A percentile compares a stretch with the other conserved stretches of the same genome.
phyloP scores from a whole-genome alignment of 139 green algal genomes.

The Gonium pectorale region DNA sequence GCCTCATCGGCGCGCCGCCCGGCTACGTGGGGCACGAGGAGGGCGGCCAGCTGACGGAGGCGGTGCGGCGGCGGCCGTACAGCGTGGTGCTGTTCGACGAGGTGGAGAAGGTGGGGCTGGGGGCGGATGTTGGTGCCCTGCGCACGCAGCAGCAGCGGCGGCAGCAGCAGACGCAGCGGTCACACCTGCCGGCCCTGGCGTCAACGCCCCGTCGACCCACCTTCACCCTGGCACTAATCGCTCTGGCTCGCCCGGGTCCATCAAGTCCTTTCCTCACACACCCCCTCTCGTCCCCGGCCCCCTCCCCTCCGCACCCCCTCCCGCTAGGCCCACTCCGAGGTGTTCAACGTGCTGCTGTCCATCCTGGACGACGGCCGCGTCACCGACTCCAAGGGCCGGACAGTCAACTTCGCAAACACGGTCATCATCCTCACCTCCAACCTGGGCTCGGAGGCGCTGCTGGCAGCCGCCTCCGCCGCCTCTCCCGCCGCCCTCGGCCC shows the following conservation, averaged over 20 bases:
- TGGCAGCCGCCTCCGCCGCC: slow-evolving; percentile 31
- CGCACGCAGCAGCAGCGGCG: too few relatives aligned
- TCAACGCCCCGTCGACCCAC: too few relatives aligned
- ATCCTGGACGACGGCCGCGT: slow-evolving; percentile 93
- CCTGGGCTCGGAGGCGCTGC: slow-evolving; percentile 73
- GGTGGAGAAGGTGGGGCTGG: slow-evolving; percentile 93
- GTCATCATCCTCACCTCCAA: slow-evolving; percentile 98
- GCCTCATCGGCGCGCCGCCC: slow-evolving; percentile 89
- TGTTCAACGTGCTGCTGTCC: slow-evolving; percentile 93
- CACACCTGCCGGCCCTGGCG: too few relatives aligned
- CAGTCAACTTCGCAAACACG: slow-evolving; percentile 93
- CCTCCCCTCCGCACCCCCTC: background rate
- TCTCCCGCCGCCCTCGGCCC: slow-evolving; percentile 18
- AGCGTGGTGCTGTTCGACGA: slow-evolving; percentile 95
- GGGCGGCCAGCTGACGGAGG: slow-evolving; percentile 96
- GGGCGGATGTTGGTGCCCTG: too few relatives aligned
- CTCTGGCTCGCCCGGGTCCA: too few relatives aligned
- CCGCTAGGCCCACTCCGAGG: slow-evolving; percentile 69
- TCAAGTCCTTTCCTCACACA: too few relatives aligned
- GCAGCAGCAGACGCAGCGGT: too few relatives aligned
- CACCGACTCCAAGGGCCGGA: slow-evolving; percentile 90
- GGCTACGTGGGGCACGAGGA: slow-evolving; percentile 75
- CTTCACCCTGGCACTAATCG: too few relatives aligned
- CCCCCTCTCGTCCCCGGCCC: background rate
- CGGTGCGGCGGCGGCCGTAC: slow-evolving; percentile 84